Conservation (phyloP, 2,329 filamentous ascomycete species). For the Massarina eburnea region DNA sequence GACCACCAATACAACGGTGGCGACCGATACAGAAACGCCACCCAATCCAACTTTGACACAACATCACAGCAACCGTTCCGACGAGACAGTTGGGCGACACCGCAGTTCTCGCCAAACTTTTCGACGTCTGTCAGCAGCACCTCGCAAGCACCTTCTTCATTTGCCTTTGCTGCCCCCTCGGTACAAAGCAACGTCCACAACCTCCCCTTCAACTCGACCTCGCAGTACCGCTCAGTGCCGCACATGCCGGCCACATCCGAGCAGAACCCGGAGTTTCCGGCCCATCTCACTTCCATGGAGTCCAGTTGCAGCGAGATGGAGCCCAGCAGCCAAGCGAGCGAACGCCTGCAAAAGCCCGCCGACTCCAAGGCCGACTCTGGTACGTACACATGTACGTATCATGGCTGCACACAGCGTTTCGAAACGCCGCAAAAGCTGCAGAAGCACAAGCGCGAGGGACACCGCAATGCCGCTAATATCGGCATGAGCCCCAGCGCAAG, state of each 20-base stretch:
- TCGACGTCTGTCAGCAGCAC: slow-evolving; percentile 32
- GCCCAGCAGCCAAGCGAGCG: slow-evolving; percentile 46
- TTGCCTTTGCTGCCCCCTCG: slow-evolving; percentile 51
- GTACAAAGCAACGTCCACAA: slow-evolving; percentile 36
- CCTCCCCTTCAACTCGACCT: slow-evolving; percentile 34
- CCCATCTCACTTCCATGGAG: slow-evolving; percentile 63
- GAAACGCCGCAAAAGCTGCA: slow-evolving; percentile 84
- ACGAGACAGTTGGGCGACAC: slow-evolving; percentile 39
- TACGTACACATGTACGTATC: slow-evolving; percentile 95
- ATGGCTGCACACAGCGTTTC: slow-evolving; percentile 85
- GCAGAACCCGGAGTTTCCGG: slow-evolving; percentile 59
- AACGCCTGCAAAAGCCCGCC: slow-evolving; percentile 56
- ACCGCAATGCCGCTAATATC: slow-evolving; percentile 56
- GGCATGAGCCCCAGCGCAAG: slow-evolving; percentile 26
- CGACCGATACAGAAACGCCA: slow-evolving; percentile 42
- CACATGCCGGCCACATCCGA: slow-evolving; percentile 39
- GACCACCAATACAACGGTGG: slow-evolving; percentile 47
- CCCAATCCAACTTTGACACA: slow-evolving; percentile 40
- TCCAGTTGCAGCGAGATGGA: slow-evolving; percentile 59
- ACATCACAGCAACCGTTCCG: slow-evolving; percentile 35
- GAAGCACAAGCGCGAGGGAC: slow-evolving; percentile 93
- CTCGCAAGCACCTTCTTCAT: slow-evolving; percentile 40
- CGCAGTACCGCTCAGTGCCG: slow-evolving; percentile 38
- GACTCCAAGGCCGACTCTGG: slow-evolving; percentile 74
- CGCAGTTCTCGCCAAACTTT: slow-evolving; percentile 39